Percentiles rank a stretch among this genome's conserved stretches.
Conservation (phyloP, 1,139 yeast species). For the Saccharomyces hybrid region DNA sequence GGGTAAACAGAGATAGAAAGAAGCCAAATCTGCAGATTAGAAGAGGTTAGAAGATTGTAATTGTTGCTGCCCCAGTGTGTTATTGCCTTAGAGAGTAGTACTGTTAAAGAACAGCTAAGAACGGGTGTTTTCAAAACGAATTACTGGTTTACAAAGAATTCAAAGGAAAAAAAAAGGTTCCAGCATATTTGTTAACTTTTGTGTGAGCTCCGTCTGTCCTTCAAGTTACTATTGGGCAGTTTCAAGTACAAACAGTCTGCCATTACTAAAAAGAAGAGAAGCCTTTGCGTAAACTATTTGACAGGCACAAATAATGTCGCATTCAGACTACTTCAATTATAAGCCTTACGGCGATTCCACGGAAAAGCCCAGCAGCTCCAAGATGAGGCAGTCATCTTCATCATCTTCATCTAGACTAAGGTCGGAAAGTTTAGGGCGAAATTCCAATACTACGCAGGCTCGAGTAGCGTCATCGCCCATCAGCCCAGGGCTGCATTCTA, state of each 20-base stretch:
- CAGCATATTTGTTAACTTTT: neutral
- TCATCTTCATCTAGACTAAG: conserved; percentile 2
- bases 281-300: neutral
- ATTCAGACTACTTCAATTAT: conserved; percentile 13
- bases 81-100: neutral
- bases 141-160: neutral
- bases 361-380: neutral
- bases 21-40: neutral
- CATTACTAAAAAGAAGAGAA: neutral
- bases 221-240: neutral
- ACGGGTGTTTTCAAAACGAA: neutral
- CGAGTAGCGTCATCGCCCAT: conserved; percentile 7
- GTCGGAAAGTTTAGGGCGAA: neutral
- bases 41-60: neutral
- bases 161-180: neutral
- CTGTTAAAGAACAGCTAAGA: neutral
- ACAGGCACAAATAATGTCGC: conserved; percentile 6
- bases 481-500: conserved; percentile 8
- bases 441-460: neutral
- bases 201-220: neutral
- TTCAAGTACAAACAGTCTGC: neutral
- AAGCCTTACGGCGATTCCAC: conserved; percentile 9
- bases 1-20: neutral
- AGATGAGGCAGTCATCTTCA: neutral
- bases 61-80: neutral